A percentile compares a stretch with the other conserved stretches of the same genome.
phyloP scores from a whole-genome alignment of 768 basidiomycete genomes.

The Leccinum uliginosum region DNA sequence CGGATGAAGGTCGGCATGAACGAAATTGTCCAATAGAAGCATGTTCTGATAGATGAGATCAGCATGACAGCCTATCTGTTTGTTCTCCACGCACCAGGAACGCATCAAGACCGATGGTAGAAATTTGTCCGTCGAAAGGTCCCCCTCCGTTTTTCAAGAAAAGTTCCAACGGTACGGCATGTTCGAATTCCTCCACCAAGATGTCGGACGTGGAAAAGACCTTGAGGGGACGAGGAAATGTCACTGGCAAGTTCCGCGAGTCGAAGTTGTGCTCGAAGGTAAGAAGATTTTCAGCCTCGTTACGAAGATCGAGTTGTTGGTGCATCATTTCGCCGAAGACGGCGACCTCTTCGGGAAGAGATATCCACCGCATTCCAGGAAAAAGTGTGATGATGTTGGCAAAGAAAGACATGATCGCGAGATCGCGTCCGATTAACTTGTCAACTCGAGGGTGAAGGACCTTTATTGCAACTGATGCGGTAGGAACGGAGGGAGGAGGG shows the following conservation, averaged over 20 bases:
- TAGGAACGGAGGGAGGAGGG: slow-evolving; percentile 70
- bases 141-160: slow-evolving; percentile 91
- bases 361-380: slow-evolving; percentile 96
- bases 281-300: slow-evolving; percentile 84
- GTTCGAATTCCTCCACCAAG: slow-evolving; percentile 89
- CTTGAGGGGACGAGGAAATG: slow-evolving; percentile 84
- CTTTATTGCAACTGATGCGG: slow-evolving; percentile 91
- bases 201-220: slow-evolving; percentile 79
- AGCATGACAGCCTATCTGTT: not conserved
- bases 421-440: slow-evolving; percentile 82
- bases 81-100: slow-evolving; percentile 65
- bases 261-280: slow-evolving; percentile 86
- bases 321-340: slow-evolving; percentile 98
- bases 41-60: slow-evolving; percentile 63
- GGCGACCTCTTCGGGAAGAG: slow-evolving; percentile 89
- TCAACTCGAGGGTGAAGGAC: slow-evolving; percentile 85
- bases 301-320: slow-evolving; percentile 85
- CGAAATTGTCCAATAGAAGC: slow-evolving; percentile 96
- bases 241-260: slow-evolving; percentile 72
- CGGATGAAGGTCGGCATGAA: slow-evolving; percentile 86
- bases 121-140: slow-evolving; percentile 83
- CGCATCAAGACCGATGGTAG: slow-evolving; percentile 90
- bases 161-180: slow-evolving; percentile 82
- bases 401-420: slow-evolving; percentile 94
- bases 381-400: slow-evolving; percentile 70